Conservation (phyloP, 2,329 filamentous ascomycete species). For the Conoideocrella luteorostrata region DNA sequence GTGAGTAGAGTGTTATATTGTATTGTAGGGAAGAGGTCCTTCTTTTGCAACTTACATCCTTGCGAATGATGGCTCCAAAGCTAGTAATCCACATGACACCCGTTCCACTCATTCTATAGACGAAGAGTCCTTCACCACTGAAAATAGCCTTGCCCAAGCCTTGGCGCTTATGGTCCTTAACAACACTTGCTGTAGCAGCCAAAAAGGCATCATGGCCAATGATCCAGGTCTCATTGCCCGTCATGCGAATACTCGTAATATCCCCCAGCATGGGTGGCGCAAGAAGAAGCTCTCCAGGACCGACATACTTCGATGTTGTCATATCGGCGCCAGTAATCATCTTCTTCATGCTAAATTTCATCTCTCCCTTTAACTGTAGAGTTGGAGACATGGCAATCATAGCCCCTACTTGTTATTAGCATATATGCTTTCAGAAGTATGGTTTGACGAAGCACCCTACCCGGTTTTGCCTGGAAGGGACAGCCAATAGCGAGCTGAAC, state of each 20-base stretch:
- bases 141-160: constrained; percentile 87
- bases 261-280: constrained; percentile 78
- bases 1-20: too few species aligned
- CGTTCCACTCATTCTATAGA: constrained; percentile 76
- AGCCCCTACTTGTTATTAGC: constrained; percentile 43
- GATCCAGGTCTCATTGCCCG: constrained; percentile 69
- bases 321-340: constrained; percentile 78
- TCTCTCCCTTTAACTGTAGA: constrained; percentile 71
- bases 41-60: constrained; percentile 73
- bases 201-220: constrained; percentile 84
- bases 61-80: constrained; percentile 90
- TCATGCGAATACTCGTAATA: constrained; percentile 71
- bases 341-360: constrained; percentile 90
- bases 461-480: constrained; percentile 73
- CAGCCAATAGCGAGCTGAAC: constrained; percentile 86
- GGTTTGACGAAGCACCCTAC: constrained; percentile 34
- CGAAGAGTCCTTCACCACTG: constrained; percentile 83
- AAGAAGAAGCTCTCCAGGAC: constrained; percentile 83
- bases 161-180: constrained; percentile 84
- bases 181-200: constrained; percentile 76
- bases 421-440: too few species aligned
- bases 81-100: constrained; percentile 87
- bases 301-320: constrained; percentile 71
- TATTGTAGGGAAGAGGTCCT: too few species aligned
- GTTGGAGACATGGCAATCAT: constrained; percentile 96